Evolutionary conservation across 2,329 filamentous ascomycete species (phyloP).

Genomic region (Talaromyces atroroseus): DNA sequence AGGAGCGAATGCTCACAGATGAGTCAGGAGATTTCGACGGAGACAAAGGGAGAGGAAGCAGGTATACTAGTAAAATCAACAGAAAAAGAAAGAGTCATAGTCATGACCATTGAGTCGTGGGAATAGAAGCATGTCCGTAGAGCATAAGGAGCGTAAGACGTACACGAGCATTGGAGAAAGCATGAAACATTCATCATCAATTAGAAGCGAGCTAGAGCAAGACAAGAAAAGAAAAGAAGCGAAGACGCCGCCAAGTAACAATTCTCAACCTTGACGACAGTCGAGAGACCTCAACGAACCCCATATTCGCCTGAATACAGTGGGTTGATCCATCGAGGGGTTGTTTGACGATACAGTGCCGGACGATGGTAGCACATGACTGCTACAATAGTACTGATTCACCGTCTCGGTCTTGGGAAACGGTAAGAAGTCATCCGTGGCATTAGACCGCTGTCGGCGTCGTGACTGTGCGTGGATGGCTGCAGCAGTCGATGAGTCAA

Average conservation of each 20-base stretch:
- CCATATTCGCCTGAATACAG: constrained; percentile 12
- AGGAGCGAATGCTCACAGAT: neutral
- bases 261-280: constrained; percentile 18
- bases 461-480: constrained; percentile 32
- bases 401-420: constrained; percentile 24
- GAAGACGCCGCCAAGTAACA: neutral
- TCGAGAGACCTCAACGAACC: constrained; percentile 19
- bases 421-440: constrained; percentile 19
- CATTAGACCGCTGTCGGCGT: constrained; percentile 27
- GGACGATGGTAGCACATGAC: constrained; percentile 4
- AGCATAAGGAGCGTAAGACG: constrained; percentile 9
- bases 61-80: neutral
- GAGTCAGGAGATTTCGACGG: neutral
- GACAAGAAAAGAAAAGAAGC: neutral
- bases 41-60: neutral
- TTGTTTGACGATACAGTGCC: constrained; percentile 1
- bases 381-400: constrained; percentile 28
- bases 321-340: constrained; percentile 2
- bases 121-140: neutral
- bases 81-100: constrained; percentile 7
- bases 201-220: neutral
- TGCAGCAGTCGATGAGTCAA: constrained; percentile 30
- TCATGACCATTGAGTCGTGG: constrained; percentile 12
- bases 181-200: constrained; percentile 12
- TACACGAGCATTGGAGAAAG: constrained; percentile 5